phyloP scores from a whole-genome alignment of 805 yeast genomes.

The Kluyveromyces starmeri region DNA sequence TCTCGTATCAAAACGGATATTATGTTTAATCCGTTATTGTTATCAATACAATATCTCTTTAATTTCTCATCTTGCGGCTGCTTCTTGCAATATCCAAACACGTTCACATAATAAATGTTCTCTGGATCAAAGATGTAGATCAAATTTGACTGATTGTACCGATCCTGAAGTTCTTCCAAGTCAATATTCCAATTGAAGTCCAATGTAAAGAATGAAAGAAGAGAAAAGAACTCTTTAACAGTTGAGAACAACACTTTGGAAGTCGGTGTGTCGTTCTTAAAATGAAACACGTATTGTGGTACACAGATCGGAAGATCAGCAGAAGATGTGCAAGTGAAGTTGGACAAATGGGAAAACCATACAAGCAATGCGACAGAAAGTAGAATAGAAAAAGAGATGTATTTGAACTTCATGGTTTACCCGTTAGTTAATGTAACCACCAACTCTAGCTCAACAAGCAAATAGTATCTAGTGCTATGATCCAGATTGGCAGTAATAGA shows the following conservation, averaged over 20 bases:
- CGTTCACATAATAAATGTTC: slow-evolving; percentile 18
- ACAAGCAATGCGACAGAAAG: slow-evolving; percentile 1
- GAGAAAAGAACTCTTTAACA: slow-evolving; percentile 18
- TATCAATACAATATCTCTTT: slow-evolving; percentile 16
- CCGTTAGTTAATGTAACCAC: no score
- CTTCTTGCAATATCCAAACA: slow-evolving; percentile 24
- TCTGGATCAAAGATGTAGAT: slow-evolving; percentile 19
- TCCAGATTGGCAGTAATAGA: no score
- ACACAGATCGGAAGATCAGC: slow-evolving; percentile 16
- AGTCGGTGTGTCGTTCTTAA: slow-evolving; percentile 16
- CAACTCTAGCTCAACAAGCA: no score
- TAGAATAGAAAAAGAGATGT: slow-evolving; percentile 1
- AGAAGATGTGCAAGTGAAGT: slow-evolving; percentile 17
- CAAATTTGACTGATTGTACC: slow-evolving; percentile 22
- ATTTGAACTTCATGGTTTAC: not conserved
- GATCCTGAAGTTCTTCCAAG: slow-evolving; percentile 1
- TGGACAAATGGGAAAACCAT: slow-evolving; percentile 16
- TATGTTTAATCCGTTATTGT: slow-evolving; percentile 21
- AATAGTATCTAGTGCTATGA: no score
- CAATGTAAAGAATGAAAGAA: slow-evolving; percentile 23
- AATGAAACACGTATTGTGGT: slow-evolving; percentile 22
- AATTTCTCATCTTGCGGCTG: slow-evolving; percentile 4
- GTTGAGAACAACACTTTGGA: slow-evolving; percentile 19
- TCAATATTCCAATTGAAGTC: slow-evolving; percentile 22
- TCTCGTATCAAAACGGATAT: slow-evolving; percentile 22